Conservation (phyloP, 306 rosid species). For the Sophora flavescens region DNA sequence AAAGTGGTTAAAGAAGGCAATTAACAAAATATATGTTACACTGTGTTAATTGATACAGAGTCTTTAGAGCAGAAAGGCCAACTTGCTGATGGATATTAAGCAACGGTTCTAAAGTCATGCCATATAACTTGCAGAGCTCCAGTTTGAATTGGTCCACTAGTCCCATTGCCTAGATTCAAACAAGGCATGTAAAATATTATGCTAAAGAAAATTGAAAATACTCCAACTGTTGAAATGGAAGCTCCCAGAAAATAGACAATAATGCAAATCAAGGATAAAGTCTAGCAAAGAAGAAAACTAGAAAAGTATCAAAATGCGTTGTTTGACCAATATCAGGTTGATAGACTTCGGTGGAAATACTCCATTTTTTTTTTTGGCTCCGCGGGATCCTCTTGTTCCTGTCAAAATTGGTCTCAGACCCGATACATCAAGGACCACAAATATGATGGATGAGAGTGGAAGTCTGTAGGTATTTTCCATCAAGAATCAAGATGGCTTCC, state of each 20-base stretch:
- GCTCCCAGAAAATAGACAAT: conserved; percentile 25
- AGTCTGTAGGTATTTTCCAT: too few relatives aligned
- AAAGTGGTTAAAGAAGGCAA: conserved; percentile 14
- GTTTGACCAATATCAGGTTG: conserved; percentile 32
- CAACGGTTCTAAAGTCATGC: conserved; percentile 95
- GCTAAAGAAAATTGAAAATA: conserved; percentile 33
- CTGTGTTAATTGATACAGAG: conserved; percentile 85
- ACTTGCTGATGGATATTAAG: conserved; percentile 94
- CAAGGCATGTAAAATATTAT: conserved; percentile 67
- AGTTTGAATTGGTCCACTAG: conserved; percentile 88
- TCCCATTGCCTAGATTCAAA: conserved; percentile 97
- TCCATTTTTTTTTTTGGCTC: too few relatives aligned
- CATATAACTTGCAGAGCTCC: conserved; percentile 97
- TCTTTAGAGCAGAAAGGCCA: conserved; percentile 93
- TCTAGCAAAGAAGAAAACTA: neutral
- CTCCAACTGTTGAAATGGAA: conserved; percentile 39
- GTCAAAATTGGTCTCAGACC: too few relatives aligned
- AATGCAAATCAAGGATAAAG: conserved; percentile 34
- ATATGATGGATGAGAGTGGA: too few relatives aligned
- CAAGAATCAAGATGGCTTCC: too few relatives aligned
- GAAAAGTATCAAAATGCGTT: conserved; percentile 20
- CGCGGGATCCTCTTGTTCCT: too few relatives aligned
- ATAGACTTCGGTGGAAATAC: conserved; percentile 10
- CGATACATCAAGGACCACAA: too few relatives aligned
- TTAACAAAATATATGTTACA: neutral